Evolutionary conservation across 75 land plant species (phyloP), one percentile per base, ranked within the genome.

Genomic region (Adiantum capillusveneris): DNA sequence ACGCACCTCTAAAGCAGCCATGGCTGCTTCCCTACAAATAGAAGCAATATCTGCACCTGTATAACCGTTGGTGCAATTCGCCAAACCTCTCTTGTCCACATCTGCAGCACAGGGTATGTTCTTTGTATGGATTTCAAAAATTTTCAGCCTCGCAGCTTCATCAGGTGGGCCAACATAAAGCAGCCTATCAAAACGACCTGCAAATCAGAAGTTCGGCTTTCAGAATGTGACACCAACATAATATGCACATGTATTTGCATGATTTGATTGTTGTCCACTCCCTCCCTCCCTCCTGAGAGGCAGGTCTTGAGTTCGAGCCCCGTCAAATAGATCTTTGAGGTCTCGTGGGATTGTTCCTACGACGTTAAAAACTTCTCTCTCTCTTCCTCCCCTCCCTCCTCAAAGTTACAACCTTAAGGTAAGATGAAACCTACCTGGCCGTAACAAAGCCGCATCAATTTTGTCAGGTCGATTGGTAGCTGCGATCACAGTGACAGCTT

Each of bases 401-500:
- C n/a, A n/a, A 19, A 52, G 19, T n/a, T 19, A 11, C n/a, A 52
- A 11, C 43, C 14, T 41, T 41, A 41, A 41, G 43, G 14, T 41
- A 9, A 9, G 14, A 41, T 9, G 53, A 57, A 7, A 57, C 28
- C 11, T 34, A 95, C 99, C 99, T 80, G 99, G 97, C 46, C 99
- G 81, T 11, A 95, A 64, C 60, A 95, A 83, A 14, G 99, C 99
- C 25, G 77, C 63, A 68, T 95, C 99, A 22, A 95, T 84, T 65
- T 84, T 90, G 67, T 95, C 99, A 31, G 92, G 97, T 1, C 99
- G 86, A 70, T 95, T 95, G 24, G 99, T 95, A 9, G 99, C 99
- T 44, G 99, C 99, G 71, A 95, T 87, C 44, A 95, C 89, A 59
- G 81, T 79, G 31, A 95, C 93, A 61, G 81, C 75, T 63, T 63